These are phyloP conservation scores for Wallacemonas collosoma DNA, from an alignment of 208 protist genomes.

Conservation along the genomic window DNA sequence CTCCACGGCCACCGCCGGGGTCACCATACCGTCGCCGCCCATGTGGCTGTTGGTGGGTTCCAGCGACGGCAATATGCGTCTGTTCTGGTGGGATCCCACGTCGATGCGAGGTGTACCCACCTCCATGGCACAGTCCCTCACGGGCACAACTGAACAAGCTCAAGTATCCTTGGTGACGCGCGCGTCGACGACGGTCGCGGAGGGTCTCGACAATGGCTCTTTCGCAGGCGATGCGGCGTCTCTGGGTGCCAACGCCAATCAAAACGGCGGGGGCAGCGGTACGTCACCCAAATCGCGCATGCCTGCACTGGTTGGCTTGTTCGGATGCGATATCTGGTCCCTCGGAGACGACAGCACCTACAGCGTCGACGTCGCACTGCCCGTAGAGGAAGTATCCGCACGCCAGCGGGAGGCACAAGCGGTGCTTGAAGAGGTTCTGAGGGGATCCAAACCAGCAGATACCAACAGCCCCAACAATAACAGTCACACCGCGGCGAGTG, in stretches of 20 bases:
- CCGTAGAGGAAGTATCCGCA: slow-evolving; percentile 6
- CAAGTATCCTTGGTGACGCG: too few relatives aligned
- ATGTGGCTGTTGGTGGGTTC: slow-evolving; percentile 48
- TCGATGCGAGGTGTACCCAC: neutral
- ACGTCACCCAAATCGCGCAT: neutral
- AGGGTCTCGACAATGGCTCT: too few relatives aligned
- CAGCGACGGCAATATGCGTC: slow-evolving; percentile 63
- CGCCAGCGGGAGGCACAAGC: slow-evolving; percentile 5
- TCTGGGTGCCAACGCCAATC: neutral
- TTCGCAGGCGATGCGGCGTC: too few relatives aligned
- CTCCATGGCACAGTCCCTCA: neutral
- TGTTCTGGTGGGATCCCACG: slow-evolving; percentile 41
- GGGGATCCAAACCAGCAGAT: neutral
- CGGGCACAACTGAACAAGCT: neutral
- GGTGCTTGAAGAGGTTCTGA: slow-evolving; percentile 6
- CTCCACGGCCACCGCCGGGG: neutral
- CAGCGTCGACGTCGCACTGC: slow-evolving; percentile 16
- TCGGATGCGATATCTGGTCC: slow-evolving; percentile 43
- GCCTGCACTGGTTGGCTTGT: slow-evolving; percentile 40
- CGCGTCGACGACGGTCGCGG: too few relatives aligned
- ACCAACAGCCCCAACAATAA: neutral
- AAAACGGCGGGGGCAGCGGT: neutral
- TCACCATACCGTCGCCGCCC: neutral
- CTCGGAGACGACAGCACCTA: slow-evolving; percentile 32
- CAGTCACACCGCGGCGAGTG: too few relatives aligned